Base-by-base conservation (phyloP, 169 alveolate species). In the Cryptosporidium meleagridis region DNA sequence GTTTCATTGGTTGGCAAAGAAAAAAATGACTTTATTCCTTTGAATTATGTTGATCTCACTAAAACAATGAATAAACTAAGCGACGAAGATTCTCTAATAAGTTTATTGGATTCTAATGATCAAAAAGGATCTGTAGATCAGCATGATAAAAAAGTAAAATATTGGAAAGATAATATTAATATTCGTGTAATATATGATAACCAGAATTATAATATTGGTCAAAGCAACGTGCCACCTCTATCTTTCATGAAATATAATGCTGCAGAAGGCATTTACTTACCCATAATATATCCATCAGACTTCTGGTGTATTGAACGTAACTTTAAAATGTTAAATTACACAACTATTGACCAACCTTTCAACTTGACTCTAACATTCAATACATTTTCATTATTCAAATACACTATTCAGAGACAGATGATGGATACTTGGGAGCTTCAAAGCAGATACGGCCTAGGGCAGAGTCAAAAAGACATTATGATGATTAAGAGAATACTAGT, bases 401-500 rank as follows among this genome's bases (percentile, higher is more conserved):
- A 87, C 33, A 33, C 72, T 65, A 86, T 75, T 35, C 86, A 87
- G 70, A 59, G 84, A 48, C 68, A 41, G 65, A 45, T 69, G 73
- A 37, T 61, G 85, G 85, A 87, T 44, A 48, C 85, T 5, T 69
- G 80, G 91, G 84, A 73, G 51, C 71, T 70, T 58, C 91, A 86
- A 75, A 62, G 71, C 21, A n/a, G 85, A 44, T 62, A 70, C 58
- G 84, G 80, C 1, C 61, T 92, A 33, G 71, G 67, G 9, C 92
- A 75, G 68, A 87, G 91, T 91, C 93, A 92, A 21, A 94, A 93
- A 84, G 98, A 96, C 92, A 75, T 93, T 52, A 92, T 94, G 71
- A 96, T 95, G 97, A 86, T 96, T 85, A 96, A 96, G 92, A 91
- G 96, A 53, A 95, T 95, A 35, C 59, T 96, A 35, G 71, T 96